Evolutionary conservation across 1,139 yeast genomes (phyloP).

Genomic region (Yamadazyma jaroonii): DNA sequence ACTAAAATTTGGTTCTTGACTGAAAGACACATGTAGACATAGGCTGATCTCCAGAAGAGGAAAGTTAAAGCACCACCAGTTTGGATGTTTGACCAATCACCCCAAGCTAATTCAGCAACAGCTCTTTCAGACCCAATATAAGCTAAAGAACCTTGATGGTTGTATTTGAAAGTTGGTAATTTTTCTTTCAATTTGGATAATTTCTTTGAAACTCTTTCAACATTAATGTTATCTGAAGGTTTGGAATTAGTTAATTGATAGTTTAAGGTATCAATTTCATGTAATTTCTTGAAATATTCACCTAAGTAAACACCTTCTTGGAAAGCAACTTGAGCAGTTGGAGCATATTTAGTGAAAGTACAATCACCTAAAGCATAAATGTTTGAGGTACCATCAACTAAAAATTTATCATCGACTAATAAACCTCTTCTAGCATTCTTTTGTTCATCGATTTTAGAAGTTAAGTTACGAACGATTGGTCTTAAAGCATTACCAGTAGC

Average conservation of each 20-base stretch:
- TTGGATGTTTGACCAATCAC: slow-evolving; percentile 77
- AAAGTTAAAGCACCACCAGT: slow-evolving; percentile 86
- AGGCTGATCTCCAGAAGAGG: slow-evolving; percentile 93
- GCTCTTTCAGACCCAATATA: slow-evolving; percentile 90
- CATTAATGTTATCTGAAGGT: slow-evolving; percentile 30
- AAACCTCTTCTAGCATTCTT: slow-evolving; percentile 87
- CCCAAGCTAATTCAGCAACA: slow-evolving; percentile 89
- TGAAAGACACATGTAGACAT: slow-evolving; percentile 88
- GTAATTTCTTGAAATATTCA: slow-evolving; percentile 62
- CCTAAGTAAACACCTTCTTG: slow-evolving; percentile 90
- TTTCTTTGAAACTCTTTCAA: slow-evolving; percentile 40
- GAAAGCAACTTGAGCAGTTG: slow-evolving; percentile 97
- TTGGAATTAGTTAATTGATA: slow-evolving; percentile 26
- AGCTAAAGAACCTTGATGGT: slow-evolving; percentile 73
- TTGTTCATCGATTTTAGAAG: slow-evolving; percentile 74
- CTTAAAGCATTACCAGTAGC: slow-evolving; percentile 97
- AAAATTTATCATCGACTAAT: slow-evolving; percentile 76
- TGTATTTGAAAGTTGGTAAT: slow-evolving; percentile 59
- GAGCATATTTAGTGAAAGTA: slow-evolving; percentile 86
- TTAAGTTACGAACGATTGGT: slow-evolving; percentile 65
- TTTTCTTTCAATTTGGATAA: slow-evolving; percentile 40
- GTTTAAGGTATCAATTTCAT: slow-evolving; percentile 64
- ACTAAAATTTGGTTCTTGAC: slow-evolving; percentile 85
- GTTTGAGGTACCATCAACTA: slow-evolving; percentile 80
- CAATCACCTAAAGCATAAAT: slow-evolving; percentile 94